Conservation (phyloP, 2,329 filamentous ascomycete species). For the Botrytis paeoniae region DNA sequence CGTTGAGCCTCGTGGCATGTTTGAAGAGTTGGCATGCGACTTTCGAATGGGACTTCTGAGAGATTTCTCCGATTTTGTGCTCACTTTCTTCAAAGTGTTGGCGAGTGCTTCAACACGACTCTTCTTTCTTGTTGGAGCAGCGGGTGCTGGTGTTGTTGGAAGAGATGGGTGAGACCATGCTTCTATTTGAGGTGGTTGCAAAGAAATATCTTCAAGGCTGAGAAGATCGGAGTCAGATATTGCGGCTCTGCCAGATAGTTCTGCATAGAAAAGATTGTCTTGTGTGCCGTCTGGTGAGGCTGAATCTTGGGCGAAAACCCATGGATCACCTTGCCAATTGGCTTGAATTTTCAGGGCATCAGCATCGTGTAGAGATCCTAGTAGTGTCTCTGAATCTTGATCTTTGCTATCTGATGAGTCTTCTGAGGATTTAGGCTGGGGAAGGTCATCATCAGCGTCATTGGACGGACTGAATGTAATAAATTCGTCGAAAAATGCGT, state of each 20-base stretch:
- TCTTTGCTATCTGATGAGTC: conserved; percentile 46
- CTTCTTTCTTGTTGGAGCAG: conserved; percentile 26
- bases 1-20: conserved; percentile 35
- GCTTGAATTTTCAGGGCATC: conserved; percentile 21
- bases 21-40: conserved; percentile 33
- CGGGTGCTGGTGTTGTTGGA: conserved; percentile 30
- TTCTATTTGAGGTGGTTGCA: conserved; percentile 31
- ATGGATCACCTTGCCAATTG: conserved; percentile 24
- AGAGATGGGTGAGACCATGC: conserved; percentile 26
- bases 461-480: conserved; percentile 55
- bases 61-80: conserved; percentile 30
- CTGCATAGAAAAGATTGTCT: conserved; percentile 31
- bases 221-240: conserved; percentile 37
- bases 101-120: conserved; percentile 43
- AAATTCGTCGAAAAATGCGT: conserved; percentile 62
- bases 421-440: conserved; percentile 48
- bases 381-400: conserved; percentile 24
- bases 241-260: conserved; percentile 33
- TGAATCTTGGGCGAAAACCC: conserved; percentile 24
- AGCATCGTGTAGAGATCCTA: conserved; percentile 25
- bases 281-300: conserved; percentile 21
- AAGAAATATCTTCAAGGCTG: conserved; percentile 34
- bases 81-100: conserved; percentile 43
- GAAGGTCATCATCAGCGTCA: conserved; percentile 46
- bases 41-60: conserved; percentile 43